Evolutionary conservation across 768 basidiomycete species (phyloP).

Genomic region (Rhizopogon salebrosus): DNA sequence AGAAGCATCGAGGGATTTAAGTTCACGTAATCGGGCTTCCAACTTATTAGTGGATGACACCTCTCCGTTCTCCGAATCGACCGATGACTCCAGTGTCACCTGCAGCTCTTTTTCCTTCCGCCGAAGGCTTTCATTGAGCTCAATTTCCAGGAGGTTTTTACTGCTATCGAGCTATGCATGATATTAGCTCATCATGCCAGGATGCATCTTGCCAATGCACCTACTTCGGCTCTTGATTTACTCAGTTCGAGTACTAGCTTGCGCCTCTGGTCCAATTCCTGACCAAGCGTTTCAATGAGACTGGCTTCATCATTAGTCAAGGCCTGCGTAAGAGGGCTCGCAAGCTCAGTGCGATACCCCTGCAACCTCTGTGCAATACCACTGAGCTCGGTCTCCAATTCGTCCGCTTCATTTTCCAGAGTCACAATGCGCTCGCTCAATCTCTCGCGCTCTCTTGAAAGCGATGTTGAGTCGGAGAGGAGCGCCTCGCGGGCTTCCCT

Average conservation of each 20-base stretch:
- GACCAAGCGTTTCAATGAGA: conserved; percentile 60
- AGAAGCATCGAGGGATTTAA: conserved; percentile 58
- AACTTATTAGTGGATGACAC: conserved; percentile 61
- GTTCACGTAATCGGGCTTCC: conserved; percentile 62
- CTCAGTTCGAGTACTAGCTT: conserved; percentile 65
- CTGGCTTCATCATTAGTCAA: conserved; percentile 70
- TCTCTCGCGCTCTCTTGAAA: conserved; percentile 69
- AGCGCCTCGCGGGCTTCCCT: conserved; percentile 64
- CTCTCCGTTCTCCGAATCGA: conserved; percentile 52
- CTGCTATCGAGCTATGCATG: conserved; percentile 46
- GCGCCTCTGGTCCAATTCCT: conserved; percentile 72
- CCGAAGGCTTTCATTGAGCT: conserved; percentile 84
- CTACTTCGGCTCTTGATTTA: conserved; percentile 65
- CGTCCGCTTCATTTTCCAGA: conserved; percentile 63
- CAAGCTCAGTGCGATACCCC: conserved; percentile 65
- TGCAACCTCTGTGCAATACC: conserved; percentile 56
- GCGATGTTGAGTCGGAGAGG: conserved; percentile 50
- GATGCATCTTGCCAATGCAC: conserved; percentile 15
- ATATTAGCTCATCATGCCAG: not conserved
- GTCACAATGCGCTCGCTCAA: conserved; percentile 52
- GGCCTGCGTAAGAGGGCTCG: conserved; percentile 67
- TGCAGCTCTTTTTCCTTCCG: conserved; percentile 77
- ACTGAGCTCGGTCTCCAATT: conserved; percentile 67
- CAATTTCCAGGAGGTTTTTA: conserved; percentile 85
- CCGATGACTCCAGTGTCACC: conserved; percentile 69